A percentile compares a stretch with the other conserved stretches of the same genome.
These are phyloP conservation scores for Aquanectria penicillioides DNA, from an alignment of 2,329 filamentous ascomycete genomes.

Conservation along the genomic window DNA sequence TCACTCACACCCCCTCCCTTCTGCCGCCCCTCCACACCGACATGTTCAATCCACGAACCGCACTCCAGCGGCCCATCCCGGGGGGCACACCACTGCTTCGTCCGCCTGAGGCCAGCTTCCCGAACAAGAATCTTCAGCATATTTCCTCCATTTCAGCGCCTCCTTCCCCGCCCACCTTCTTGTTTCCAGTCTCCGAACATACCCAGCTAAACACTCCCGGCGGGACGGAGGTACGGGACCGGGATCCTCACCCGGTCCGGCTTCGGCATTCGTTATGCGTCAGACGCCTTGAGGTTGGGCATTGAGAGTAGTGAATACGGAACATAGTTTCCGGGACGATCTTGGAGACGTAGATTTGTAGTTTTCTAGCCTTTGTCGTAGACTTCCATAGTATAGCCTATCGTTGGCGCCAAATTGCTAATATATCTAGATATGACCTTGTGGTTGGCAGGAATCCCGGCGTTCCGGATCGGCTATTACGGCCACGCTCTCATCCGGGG, in stretches of 20 bases:
- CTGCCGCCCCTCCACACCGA: constrained; percentile 9
- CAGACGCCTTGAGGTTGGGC: not conserved
- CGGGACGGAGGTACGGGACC: not conserved
- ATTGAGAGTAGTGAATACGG: not conserved
- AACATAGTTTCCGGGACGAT: not conserved
- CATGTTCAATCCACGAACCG: constrained; percentile 6
- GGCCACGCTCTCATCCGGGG: not conserved
- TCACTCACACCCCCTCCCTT: not conserved
- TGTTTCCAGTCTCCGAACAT: not conserved
- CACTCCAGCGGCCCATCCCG: constrained; percentile 3
- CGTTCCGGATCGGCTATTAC: not conserved
- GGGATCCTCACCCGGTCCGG: not conserved
- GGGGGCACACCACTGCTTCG: constrained; percentile 12
- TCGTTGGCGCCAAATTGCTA: too few species aligned
- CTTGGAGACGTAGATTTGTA: not conserved
- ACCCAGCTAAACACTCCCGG: not conserved
- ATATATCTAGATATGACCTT: too few species aligned
- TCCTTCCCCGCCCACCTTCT: not conserved
- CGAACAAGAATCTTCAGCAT: too few species aligned
- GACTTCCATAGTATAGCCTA: too few species aligned
- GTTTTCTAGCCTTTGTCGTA: too few species aligned
- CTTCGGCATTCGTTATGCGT: not conserved
- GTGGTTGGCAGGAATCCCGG: too few species aligned
- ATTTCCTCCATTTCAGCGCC: too few species aligned
- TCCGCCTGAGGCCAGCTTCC: too few species aligned